Base-by-base conservation (phyloP, 805 yeast genomes). In the Blastobotrys muscicola region DNA sequence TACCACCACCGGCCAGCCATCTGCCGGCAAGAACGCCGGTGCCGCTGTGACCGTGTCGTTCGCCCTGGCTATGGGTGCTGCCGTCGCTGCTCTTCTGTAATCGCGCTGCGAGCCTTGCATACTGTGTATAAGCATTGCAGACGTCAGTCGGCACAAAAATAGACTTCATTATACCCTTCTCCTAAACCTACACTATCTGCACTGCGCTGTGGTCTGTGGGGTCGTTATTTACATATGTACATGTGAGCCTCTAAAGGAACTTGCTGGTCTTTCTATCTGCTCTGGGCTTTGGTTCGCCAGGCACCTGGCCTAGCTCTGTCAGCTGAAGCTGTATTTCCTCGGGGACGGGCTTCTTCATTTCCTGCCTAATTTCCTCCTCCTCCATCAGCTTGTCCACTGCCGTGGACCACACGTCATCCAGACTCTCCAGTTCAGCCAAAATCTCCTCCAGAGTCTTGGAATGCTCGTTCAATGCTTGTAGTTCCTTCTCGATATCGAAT, bases 401-500 rank as follows among this genome's bases (percentile, higher is more conserved):
- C 23, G 20, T 10, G 39, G 33, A 23, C 47, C 45, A 45, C 2
- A 16, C 26, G 15, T 51, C 54, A 44, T 61, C 54, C 14, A 61
- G 53, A 13, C 55, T 52, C 30, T 58, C 50, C 9, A 64, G 50
- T 16, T 55, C 54, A 12, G 49, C 37, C 35, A 60, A 41, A 10
- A 60, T 53, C 7, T 50, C 54, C 16, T 55, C 64, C 3, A 56
- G 39, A 11, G 51, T 45, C 20, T 45, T 43, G 13, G 49, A 42
- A n/a, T 33, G 37, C 9, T 38, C 63, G 42, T 69, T 61, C 2
- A 65, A 66, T 34, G 66, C 44, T 36, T 55, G 55, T 48, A 72
- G 45, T 49, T 74, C 79, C 32, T 64, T 54, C 8, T 63, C 63
- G 1, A 69, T 56, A 47, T 71, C 67, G 12, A 76, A 60, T 36